phyloP scores from a whole-genome alignment of 352 stramenopile genomes.

The Phytopythium vexans region DNA sequence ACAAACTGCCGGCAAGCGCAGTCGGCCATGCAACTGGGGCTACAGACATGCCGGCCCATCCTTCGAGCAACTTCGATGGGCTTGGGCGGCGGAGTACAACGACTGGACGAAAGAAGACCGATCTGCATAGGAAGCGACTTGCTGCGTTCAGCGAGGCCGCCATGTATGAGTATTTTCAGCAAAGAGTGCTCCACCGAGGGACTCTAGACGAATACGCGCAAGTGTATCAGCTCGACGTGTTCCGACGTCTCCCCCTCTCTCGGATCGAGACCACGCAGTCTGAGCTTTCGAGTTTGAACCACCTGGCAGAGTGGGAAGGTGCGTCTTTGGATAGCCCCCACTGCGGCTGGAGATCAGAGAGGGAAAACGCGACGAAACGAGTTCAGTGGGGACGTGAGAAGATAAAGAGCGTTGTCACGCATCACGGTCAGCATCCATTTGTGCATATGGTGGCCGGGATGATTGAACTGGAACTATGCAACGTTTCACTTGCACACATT shows the following conservation, averaged over 20 bases:
- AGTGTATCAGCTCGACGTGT: constrained; percentile 44
- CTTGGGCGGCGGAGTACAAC: not conserved
- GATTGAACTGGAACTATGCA: constrained; percentile 47
- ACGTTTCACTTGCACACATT: constrained; percentile 25
- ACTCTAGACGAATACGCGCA: constrained; percentile 43
- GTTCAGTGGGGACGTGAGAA: constrained; percentile 15
- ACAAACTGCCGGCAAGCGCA: constrained; percentile 16
- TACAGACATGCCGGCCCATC: too few species aligned
- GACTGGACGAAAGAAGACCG: constrained; percentile 1
- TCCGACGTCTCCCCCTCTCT: constrained; percentile 25
- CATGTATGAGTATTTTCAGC: constrained; percentile 42
- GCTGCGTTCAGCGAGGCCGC: constrained; percentile 28
- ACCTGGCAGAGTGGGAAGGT: constrained; percentile 29
- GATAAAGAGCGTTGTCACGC: constrained; percentile 15
- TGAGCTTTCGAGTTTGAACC: not conserved
- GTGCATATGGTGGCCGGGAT: constrained; percentile 50
- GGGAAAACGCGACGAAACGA: not conserved
- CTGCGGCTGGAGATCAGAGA: constrained; percentile 19
- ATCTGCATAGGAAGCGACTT: not conserved
- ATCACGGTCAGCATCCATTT: constrained; percentile 24
- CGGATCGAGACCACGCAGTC: constrained; percentile 1
- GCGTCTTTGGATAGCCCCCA: not conserved
- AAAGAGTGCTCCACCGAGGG: constrained; percentile 20
- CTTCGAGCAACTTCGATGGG: not conserved
- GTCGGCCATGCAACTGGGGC: not conserved